These are phyloP conservation scores for Tribonema minus DNA, from an alignment of 108 stramenopile genomes.

Conservation along the genomic window DNA sequence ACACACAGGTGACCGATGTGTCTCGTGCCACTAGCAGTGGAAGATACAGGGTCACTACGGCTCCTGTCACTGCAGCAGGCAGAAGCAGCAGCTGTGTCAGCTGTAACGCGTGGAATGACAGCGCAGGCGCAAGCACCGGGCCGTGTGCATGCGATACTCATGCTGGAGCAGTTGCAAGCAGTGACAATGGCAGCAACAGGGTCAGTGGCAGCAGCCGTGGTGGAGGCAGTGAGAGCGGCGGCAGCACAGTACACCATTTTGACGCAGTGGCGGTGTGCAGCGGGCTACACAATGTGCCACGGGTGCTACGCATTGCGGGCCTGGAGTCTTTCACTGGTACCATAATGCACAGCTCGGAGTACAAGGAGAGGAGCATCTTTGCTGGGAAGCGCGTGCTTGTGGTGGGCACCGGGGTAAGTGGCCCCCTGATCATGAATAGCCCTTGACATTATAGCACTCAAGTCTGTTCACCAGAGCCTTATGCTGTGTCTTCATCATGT, in stretches of 20 bases:
- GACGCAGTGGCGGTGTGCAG: slow-evolving; percentile 3
- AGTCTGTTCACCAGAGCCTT: too few relatives aligned
- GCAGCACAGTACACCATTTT: too few relatives aligned
- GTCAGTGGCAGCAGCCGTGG: too few relatives aligned
- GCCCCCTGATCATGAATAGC: too few relatives aligned
- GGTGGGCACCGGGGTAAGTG: background rate
- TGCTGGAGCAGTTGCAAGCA: too few relatives aligned
- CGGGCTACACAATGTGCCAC: background rate
- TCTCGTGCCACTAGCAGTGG: background rate
- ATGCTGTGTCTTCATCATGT: too few relatives aligned
- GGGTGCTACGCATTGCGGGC: background rate
- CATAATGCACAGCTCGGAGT: background rate
- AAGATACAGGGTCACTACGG: background rate
- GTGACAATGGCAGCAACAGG: too few relatives aligned
- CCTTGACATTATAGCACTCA: too few relatives aligned
- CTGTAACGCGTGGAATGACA: too few relatives aligned
- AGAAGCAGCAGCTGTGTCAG: background rate
- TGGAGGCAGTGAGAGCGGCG: too few relatives aligned
- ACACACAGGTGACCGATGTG: background rate
- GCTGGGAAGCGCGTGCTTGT: background rate
- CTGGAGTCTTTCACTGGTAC: background rate
- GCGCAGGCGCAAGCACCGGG: too few relatives aligned
- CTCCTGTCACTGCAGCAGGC: background rate
- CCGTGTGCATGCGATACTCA: too few relatives aligned
- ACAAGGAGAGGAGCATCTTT: slow-evolving; percentile 1